Evolutionary conservation across 2,329 filamentous ascomycete species (phyloP).

Genomic region (Pseudohalonectria lignicola): DNA sequence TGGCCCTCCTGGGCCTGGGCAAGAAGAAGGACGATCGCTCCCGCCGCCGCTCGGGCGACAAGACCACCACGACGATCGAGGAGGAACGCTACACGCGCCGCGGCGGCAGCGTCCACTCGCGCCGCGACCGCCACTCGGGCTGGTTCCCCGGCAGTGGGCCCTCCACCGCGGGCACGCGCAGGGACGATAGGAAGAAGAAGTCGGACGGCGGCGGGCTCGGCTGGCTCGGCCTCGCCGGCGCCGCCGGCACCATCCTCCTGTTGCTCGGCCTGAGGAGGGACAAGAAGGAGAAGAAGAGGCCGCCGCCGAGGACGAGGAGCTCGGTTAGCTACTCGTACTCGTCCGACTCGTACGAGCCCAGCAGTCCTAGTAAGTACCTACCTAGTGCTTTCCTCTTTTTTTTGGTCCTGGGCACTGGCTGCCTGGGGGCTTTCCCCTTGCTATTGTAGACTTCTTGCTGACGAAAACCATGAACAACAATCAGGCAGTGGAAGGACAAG

Average conservation of each 20-base stretch:
- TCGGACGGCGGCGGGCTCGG: conserved; percentile 32
- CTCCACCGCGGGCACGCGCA: conserved; percentile 26
- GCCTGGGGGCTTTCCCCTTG: no score
- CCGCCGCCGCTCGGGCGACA: conserved; percentile 32
- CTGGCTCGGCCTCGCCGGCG: conserved; percentile 42
- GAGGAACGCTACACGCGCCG: conserved; percentile 49
- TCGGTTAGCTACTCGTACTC: conserved; percentile 39
- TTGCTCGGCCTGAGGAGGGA: conserved; percentile 42
- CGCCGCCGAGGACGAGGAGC: conserved; percentile 28
- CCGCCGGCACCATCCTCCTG: conserved; percentile 37
- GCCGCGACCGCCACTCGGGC: conserved; percentile 41
- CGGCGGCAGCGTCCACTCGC: conserved; percentile 30
- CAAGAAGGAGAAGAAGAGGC: conserved; percentile 32
- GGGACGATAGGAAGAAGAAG: conserved; percentile 30
- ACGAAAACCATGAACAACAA: neutral
- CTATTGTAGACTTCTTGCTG: no score
- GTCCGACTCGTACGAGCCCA: conserved; percentile 40
- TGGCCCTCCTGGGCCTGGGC: conserved; percentile 51
- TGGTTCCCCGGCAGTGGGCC: conserved; percentile 41
- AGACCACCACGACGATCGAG: conserved; percentile 37
- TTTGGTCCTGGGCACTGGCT: no score
- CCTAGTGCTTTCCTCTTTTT: conserved; percentile 9
- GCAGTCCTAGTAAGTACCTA: conserved; percentile 44
- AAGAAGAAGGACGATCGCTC: conserved; percentile 37
- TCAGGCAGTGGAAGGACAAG: conserved; percentile 3